These are phyloP conservation scores for Coniferiporia weirii DNA, from an alignment of 1,284 basidiomycete genomes.

Conservation along the genomic window DNA sequence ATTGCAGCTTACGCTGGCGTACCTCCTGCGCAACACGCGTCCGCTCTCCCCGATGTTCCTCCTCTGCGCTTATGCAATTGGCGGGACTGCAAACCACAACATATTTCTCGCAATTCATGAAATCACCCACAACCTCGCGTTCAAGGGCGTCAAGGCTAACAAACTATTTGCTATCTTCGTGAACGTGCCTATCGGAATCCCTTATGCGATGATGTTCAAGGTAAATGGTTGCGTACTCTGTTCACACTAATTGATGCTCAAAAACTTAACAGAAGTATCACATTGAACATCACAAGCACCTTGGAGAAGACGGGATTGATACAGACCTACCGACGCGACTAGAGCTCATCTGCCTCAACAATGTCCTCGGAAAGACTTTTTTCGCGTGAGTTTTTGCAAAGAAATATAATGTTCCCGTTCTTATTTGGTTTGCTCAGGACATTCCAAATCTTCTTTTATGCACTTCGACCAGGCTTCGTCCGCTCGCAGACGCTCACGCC, in stretches of 20 bases:
- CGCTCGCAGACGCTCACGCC: slow-evolving; percentile 74
- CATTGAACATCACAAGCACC: slow-evolving; percentile 89
- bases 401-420: background rate
- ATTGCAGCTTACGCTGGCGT: slow-evolving; percentile 69
- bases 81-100: slow-evolving; percentile 96
- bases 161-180: slow-evolving; percentile 86
- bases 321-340: slow-evolving; percentile 88
- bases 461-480: slow-evolving; percentile 92
- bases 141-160: slow-evolving; percentile 79
- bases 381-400: slow-evolving; percentile 67
- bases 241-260: slow-evolving; percentile 2
- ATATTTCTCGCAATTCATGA: slow-evolving; percentile 97
- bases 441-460: slow-evolving; percentile 98
- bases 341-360: slow-evolving; percentile 85
- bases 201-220: slow-evolving; percentile 96
- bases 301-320: slow-evolving; percentile 96
- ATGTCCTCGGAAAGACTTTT: slow-evolving; percentile 96
- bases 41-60: slow-evolving; percentile 74
- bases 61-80: slow-evolving; percentile 77
- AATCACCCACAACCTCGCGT: slow-evolving; percentile 97
- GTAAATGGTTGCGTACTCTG: slow-evolving; percentile 33
- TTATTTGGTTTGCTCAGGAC: slow-evolving; percentile 49
- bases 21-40: slow-evolving; percentile 58
- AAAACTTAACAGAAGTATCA: slow-evolving; percentile 67
- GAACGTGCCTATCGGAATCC: slow-evolving; percentile 90